A percentile compares a stretch with the other conserved stretches of the same genome.
These are phyloP conservation scores for Umbelopsis ramanniana DNA, from an alignment of 192 early-diverging fungal genomes.

Conservation along the genomic window DNA sequence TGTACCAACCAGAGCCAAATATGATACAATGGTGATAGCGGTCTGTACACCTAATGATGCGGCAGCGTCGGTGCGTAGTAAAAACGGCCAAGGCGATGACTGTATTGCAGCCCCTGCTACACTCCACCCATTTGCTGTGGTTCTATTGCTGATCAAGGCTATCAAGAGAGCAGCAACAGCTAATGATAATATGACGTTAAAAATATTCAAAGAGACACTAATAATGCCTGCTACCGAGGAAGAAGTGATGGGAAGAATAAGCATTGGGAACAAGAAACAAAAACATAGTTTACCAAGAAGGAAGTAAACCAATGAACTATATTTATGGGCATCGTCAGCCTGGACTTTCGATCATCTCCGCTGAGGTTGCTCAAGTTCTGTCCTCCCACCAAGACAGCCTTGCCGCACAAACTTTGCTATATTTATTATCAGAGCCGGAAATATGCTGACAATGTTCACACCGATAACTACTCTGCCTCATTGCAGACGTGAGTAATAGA, in stretches of 20 bases:
- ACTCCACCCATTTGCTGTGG: neutral
- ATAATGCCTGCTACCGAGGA: neutral
- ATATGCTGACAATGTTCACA: too few species aligned
- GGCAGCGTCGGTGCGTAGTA: neutral
- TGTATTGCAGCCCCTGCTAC: neutral
- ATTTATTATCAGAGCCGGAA: too few species aligned
- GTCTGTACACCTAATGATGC: neutral
- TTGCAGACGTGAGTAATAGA: too few species aligned
- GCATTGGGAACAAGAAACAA: neutral
- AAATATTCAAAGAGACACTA: neutral
- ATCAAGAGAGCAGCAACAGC: neutral
- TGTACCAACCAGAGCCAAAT: neutral
- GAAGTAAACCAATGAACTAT: too few species aligned
- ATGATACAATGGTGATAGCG: neutral
- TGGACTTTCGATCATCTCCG: too few species aligned
- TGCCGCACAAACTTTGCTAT: too few species aligned
- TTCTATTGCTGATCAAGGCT: neutral
- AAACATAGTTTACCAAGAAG: too few species aligned
- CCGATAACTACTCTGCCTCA: too few species aligned
- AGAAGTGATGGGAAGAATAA: neutral
- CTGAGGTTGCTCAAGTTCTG: too few species aligned
- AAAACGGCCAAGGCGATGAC: neutral
- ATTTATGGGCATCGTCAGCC: too few species aligned
- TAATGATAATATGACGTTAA: neutral
- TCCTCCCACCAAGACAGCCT: too few species aligned